Base-by-base conservation (phyloP, 108 stramenopile genomes). In the Pseudonitzschia multistriata region DNA sequence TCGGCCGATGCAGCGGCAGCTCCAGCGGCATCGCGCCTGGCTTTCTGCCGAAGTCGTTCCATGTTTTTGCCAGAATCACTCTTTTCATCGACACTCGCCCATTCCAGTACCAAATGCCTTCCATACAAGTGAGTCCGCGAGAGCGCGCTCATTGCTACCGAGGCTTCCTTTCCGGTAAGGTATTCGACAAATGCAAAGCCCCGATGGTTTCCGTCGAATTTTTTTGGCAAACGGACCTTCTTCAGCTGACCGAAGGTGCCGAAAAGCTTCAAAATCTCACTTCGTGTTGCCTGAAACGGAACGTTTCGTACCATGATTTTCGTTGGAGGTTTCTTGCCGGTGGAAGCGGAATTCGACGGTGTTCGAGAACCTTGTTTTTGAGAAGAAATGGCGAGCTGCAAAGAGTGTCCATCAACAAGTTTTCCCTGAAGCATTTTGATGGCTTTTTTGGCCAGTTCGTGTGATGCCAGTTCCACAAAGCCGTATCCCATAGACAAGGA, bases 151-250 rank as follows among this genome's bases (percentile, higher is more conserved):
- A 95, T 94, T 1, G 97, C 98, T 35, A 81, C 80, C 69, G 73
- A 56, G 6, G 99, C 98, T 76, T 99, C 98, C 71, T 97, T 92
- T n/a, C 71, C 57, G 7, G 96, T 94, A 56, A 83, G 48, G 74
- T 94, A 99, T 30, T 99, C 98, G 19, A 98, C 89, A 73, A 99
- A 99, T 28, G 97, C 98, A 73, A 99, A 99, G 6, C 99, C 99
- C 40, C 99, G 97, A 80, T 96, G 94, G 11, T 72, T 74, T 17
- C 97, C 98, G 77, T 96, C 97, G 70, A 96, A 95, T 80, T 96
- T 96, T 74, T 96, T 97, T 5, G 99, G 99, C n/a, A 99, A 72
- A 5, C 97, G 96, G 17, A 98, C 95, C 48, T 83, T 85, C 67
- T 93, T 94, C 19, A 99, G 79, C 50, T 94, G 85, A 14, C 98